phyloP scores from a whole-genome alignment of 345 rosid genomes.

The Schrenkiella parvula region DNA sequence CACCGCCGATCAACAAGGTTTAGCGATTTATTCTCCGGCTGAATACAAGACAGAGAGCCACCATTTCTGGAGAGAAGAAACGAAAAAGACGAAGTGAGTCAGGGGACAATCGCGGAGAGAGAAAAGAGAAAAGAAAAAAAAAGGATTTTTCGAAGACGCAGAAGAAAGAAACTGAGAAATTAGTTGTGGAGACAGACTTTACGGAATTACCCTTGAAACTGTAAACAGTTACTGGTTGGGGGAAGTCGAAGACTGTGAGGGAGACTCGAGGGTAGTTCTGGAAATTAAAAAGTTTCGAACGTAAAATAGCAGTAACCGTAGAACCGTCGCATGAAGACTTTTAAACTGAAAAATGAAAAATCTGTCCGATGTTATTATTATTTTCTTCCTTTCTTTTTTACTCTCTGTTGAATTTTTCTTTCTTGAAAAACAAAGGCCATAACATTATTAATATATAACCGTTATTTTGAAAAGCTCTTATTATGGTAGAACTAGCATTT shows the following conservation, averaged over 20 bases:
- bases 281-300: not conserved
- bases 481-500: not conserved
- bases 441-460: not conserved
- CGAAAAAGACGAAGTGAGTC: slow-evolving; percentile 29
- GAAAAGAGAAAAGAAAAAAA: not conserved
- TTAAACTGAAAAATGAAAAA: not conserved
- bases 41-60: slow-evolving; percentile 8
- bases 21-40: not conserved
- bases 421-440: not conserved
- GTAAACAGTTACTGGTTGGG: not conserved
- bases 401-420: not conserved
- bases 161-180: slow-evolving; percentile 18
- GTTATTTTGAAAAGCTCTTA: not conserved
- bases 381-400: not conserved
- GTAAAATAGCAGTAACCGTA: slow-evolving; percentile 19
- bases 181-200: not conserved
- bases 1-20: not conserved
- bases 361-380: not conserved
- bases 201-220: slow-evolving; percentile 16
- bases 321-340: slow-evolving; percentile 10
- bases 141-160: not conserved
- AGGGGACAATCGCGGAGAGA: slow-evolving; percentile 15
- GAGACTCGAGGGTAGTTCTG: not conserved
- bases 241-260: not conserved
- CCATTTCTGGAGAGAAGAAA: slow-evolving; percentile 11